Conservation (phyloP, 345 rosid genomes). For the Hypericum perforatum region DNA sequence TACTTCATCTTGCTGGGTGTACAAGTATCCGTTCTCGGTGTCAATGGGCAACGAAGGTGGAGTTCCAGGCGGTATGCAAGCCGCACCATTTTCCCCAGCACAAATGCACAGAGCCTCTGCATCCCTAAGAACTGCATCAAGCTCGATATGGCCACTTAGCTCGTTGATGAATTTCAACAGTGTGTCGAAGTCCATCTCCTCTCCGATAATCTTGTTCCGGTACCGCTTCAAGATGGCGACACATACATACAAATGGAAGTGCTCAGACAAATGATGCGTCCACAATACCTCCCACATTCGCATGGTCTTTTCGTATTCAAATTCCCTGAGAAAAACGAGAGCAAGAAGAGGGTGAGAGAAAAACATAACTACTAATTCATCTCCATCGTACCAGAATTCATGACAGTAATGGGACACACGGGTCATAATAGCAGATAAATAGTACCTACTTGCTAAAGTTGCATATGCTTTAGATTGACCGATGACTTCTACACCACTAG, state of each 20-base stretch:
- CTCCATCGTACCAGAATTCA: too few relatives aligned
- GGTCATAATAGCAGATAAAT: not conserved
- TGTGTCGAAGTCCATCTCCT: conserved; percentile 91
- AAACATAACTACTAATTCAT: too few relatives aligned
- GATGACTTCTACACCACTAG: too few relatives aligned
- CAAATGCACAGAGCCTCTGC: conserved; percentile 90
- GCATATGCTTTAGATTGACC: too few relatives aligned
- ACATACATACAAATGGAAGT: conserved; percentile 75
- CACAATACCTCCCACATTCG: conserved; percentile 88
- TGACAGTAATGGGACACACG: not conserved
- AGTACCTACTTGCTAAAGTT: too few relatives aligned
- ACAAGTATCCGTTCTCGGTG: conserved; percentile 34
- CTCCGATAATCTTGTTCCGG: conserved; percentile 78
- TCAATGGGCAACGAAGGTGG: conserved; percentile 70
- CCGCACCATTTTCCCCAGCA: conserved; percentile 91
- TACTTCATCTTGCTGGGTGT: conserved; percentile 55
- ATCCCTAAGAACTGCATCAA: conserved; percentile 61
- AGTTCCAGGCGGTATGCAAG: conserved; percentile 87
- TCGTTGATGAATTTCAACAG: conserved; percentile 90
- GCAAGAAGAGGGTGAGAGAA: not conserved
- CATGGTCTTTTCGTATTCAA: conserved; percentile 71
- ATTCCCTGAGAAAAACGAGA: conserved; percentile 48
- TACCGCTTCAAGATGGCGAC: conserved; percentile 86
- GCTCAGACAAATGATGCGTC: conserved; percentile 83
- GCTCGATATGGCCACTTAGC: conserved; percentile 72